A percentile compares a stretch with the other conserved stretches of the same genome.
These are phyloP conservation scores for Corchorus olitorius DNA, from an alignment of 345 rosid species.

Conservation along the genomic window DNA sequence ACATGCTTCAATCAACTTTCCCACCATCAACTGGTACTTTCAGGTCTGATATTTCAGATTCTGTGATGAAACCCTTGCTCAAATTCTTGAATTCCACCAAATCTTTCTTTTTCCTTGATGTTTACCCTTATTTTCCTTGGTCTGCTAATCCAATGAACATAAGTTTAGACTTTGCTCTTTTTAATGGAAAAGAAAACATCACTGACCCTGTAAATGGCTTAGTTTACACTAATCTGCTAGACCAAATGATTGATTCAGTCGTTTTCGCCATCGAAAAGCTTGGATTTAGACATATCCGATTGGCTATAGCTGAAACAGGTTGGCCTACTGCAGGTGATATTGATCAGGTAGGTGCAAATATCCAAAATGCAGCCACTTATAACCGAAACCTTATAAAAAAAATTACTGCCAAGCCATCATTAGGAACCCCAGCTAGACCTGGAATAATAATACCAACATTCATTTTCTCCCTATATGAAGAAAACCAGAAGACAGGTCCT, in stretches of 20 bases:
- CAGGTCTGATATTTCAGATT: slow-evolving; percentile 45
- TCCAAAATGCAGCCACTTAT: slow-evolving; percentile 71
- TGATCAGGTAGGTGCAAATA: slow-evolving; percentile 64
- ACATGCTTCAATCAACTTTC: slow-evolving; percentile 43
- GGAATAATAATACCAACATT: slow-evolving; percentile 57
- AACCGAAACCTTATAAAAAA: slow-evolving; percentile 64
- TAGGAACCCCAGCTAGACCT: slow-evolving; percentile 80
- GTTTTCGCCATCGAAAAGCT: slow-evolving; percentile 62
- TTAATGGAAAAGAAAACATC: slow-evolving; percentile 42
- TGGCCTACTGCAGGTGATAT: slow-evolving; percentile 82
- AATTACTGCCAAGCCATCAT: slow-evolving; percentile 45
- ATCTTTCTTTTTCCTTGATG: slow-evolving; percentile 74
- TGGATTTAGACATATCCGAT: slow-evolving; percentile 48
- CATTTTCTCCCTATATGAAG: slow-evolving; percentile 66
- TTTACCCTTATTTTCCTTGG: slow-evolving; percentile 83
- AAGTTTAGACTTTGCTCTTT: slow-evolving; percentile 53
- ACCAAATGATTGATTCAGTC: slow-evolving; percentile 79
- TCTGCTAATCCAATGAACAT: slow-evolving; percentile 41
- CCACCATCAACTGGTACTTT: slow-evolving; percentile 77
- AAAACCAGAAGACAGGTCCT: slow-evolving; percentile 66
- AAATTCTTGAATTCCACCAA: slow-evolving; percentile 62
- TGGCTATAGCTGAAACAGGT: slow-evolving; percentile 78
- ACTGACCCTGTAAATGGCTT: slow-evolving; percentile 57
- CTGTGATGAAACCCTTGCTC: slow-evolving; percentile 60
- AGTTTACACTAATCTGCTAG: slow-evolving; percentile 65